Evolutionary conservation across 345 rosid genomes (phyloP).

Genomic region (Mercurialis annua): DNA sequence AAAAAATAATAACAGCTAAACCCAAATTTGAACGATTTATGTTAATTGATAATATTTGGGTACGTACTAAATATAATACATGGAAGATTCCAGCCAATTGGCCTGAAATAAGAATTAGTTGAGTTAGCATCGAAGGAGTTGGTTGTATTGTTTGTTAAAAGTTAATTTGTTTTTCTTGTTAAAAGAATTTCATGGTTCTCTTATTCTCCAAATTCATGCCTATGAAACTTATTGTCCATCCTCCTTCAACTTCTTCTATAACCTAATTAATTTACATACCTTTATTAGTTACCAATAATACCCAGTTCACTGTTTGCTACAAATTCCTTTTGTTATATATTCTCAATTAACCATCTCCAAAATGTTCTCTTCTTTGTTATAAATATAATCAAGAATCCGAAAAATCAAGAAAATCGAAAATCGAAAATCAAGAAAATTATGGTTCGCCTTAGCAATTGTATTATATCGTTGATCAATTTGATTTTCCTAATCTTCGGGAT

Average conservation of each 20-base stretch:
- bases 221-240: not conserved
- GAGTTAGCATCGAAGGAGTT: not conserved
- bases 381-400: not conserved
- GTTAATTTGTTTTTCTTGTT: conserved; percentile 3
- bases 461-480: conserved; percentile 24
- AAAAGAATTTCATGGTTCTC: not conserved
- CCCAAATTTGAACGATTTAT: no score
- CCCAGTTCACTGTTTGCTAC: not conserved
- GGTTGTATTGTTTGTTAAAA: no score
- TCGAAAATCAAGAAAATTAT: conserved; percentile 1
- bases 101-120: not conserved
- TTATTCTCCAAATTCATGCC: not conserved
- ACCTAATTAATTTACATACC: not conserved
- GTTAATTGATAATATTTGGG: no score
- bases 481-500: conserved; percentile 22
- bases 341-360: not conserved
- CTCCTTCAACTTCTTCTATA: not conserved
- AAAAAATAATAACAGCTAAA: no score
- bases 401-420: not conserved
- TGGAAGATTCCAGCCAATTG: no score
- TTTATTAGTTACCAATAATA: not conserved
- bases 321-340: not conserved
- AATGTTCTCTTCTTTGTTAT: not conserved
- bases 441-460: conserved; percentile 31
- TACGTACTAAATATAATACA: no score